Percentiles rank a stretch among this genome's conserved stretches.
Conservation (phyloP, 768 basidiomycete genomes). For the Suillus paluster region DNA sequence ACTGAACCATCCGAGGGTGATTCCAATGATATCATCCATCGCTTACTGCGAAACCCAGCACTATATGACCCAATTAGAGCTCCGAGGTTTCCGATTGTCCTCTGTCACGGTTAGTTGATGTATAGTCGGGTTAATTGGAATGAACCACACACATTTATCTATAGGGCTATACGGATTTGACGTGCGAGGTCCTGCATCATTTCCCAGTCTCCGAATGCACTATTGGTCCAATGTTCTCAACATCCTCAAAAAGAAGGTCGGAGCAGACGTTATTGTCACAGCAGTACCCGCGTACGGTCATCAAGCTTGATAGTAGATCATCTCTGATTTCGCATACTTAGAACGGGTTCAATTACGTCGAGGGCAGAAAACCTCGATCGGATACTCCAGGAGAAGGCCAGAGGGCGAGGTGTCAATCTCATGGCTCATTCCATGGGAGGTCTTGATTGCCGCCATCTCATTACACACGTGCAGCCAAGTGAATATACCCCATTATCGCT, state of each 20-base stretch:
- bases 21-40: conserved; percentile 58
- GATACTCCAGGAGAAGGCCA: conserved; percentile 65
- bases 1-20: conserved; percentile 23
- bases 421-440: conserved; percentile 99
- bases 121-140: conserved; percentile 2
- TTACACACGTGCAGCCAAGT: conserved; percentile 80
- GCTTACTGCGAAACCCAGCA: conserved; percentile 74
- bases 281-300: conserved; percentile 84
- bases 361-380: conserved; percentile 78
- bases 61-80: conserved; percentile 77
- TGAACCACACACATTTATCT: conserved; percentile 1
- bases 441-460: conserved; percentile 91
- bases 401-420: conserved; percentile 86
- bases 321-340: conserved; percentile 32
- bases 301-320: neutral
- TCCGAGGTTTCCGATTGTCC: conserved; percentile 88
- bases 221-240: conserved; percentile 93
- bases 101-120: conserved; percentile 84
- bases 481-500: conserved; percentile 88
- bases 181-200: conserved; percentile 79
- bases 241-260: conserved; percentile 77
- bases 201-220: conserved; percentile 84
- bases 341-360: conserved; percentile 87
- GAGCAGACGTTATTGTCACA: conserved; percentile 95
- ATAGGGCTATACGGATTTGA: conserved; percentile 95